Percentiles rank a stretch among this genome's conserved stretches.
These are phyloP conservation scores for Diaporthe humulicola DNA, from an alignment of 2,329 filamentous ascomycete species.

Conservation along the genomic window DNA sequence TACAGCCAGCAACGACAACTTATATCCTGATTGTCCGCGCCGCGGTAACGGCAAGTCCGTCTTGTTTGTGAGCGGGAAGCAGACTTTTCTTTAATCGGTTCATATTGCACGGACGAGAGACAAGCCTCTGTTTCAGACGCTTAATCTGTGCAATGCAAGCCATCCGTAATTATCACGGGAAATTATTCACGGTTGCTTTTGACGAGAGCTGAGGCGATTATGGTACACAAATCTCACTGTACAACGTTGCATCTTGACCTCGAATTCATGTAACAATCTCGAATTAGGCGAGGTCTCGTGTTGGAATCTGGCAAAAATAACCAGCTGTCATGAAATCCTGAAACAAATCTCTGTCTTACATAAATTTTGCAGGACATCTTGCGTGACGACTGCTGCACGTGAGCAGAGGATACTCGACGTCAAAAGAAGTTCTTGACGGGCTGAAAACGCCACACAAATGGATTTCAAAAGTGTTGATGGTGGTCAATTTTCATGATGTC, in stretches of 20 bases:
- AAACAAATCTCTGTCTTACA: not conserved
- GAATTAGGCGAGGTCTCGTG: not conserved
- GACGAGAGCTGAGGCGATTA: not conserved
- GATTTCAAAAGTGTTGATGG: too few species aligned
- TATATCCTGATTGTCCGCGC: not conserved
- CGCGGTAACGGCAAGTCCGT: not conserved
- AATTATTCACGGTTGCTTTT: not conserved
- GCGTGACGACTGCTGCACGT: not conserved
- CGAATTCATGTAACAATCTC: not conserved
- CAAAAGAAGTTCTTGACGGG: not conserved
- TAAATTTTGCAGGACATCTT: not conserved
- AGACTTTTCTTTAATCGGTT: not conserved
- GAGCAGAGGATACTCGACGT: not conserved
- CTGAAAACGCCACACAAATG: not conserved
- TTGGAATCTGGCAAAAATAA: not conserved
- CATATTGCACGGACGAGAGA: not conserved
- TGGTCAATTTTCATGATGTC: not conserved
- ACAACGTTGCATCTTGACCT: not conserved
- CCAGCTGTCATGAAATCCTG: not conserved
- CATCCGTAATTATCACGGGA: not conserved
- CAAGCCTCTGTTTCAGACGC: too few species aligned
- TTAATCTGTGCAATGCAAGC: not conserved
- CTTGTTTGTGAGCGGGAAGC: not conserved
- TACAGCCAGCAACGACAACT: not conserved
- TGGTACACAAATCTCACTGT: not conserved